Conservation (phyloP, 176 grass and related monocot genomes). For the Pharus latifolius region DNA sequence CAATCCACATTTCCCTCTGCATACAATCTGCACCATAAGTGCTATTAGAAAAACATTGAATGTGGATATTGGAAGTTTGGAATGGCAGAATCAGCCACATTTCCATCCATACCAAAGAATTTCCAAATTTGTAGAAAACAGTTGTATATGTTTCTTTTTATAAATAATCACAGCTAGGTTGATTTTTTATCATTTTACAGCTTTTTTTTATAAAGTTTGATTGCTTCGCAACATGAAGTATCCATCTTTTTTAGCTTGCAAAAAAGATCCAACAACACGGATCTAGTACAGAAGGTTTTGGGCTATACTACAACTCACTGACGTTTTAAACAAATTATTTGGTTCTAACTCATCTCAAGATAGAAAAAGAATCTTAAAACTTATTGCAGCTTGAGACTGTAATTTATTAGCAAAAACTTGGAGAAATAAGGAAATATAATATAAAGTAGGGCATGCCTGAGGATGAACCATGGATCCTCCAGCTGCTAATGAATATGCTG, state of each 20-base stretch:
- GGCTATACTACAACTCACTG: not conserved
- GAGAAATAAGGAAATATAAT: not conserved
- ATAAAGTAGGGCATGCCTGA: constrained; percentile 36
- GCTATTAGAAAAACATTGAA: too few species aligned
- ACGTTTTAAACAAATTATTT: not conserved
- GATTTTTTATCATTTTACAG: too few species aligned
- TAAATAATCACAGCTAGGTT: too few species aligned
- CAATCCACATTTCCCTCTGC: too few species aligned
- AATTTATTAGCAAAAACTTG: not conserved
- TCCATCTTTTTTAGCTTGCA: not conserved
- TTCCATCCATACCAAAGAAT: too few species aligned
- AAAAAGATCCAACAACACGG: not conserved
- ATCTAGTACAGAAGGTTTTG: not conserved
- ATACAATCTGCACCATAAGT: too few species aligned
- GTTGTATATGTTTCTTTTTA: too few species aligned
- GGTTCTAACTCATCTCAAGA: not conserved
- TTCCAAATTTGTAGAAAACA: too few species aligned
- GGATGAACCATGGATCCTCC: constrained; percentile 99
- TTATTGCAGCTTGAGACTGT: not conserved
- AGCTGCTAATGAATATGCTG: constrained; percentile 86
- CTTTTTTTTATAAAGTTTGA: too few species aligned
- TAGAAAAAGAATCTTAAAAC: not conserved
- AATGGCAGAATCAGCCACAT: too few species aligned
- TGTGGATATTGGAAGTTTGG: too few species aligned
- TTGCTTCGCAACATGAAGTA: not conserved